phyloP scores from a whole-genome alignment of 805 yeast genomes.

The Priceomyces melissophilus region DNA sequence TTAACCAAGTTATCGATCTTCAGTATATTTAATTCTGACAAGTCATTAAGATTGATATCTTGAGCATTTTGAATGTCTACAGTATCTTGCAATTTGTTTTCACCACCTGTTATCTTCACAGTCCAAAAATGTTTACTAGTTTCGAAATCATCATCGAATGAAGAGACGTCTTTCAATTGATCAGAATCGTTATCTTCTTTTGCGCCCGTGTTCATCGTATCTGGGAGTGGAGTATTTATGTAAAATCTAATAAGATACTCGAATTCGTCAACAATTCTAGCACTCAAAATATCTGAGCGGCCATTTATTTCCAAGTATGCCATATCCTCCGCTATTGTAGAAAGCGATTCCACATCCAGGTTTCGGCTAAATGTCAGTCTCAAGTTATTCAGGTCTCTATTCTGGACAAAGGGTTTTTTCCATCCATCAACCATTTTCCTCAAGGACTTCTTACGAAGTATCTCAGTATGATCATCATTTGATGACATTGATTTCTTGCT shows the following conservation, averaged over 20 bases:
- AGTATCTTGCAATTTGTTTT: neutral
- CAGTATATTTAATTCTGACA: slow-evolving; percentile 36
- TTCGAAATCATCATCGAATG: neutral
- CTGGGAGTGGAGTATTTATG: slow-evolving; percentile 16
- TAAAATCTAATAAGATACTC: slow-evolving; percentile 52
- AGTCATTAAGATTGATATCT: slow-evolving; percentile 31
- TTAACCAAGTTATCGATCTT: slow-evolving; percentile 37
- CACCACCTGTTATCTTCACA: neutral
- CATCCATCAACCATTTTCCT: slow-evolving; percentile 40
- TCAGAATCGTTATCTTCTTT: slow-evolving; percentile 5
- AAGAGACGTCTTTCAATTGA: neutral
- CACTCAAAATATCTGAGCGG: slow-evolving; percentile 63
- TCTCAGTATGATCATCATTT: slow-evolving; percentile 9
- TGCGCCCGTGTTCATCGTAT: slow-evolving; percentile 10
- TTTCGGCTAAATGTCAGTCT: slow-evolving; percentile 6
- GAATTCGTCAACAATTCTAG: slow-evolving; percentile 67
- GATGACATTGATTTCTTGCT: neutral
- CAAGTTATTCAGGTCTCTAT: neutral
- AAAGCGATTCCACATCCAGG: slow-evolving; percentile 14
- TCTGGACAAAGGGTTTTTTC: slow-evolving; percentile 30
- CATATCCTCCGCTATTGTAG: slow-evolving; percentile 16
- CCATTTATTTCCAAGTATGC: slow-evolving; percentile 8
- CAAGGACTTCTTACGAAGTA: slow-evolving; percentile 31
- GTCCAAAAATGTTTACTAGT: neutral
- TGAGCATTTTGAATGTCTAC: slow-evolving; percentile 3